Evolutionary conservation across 495 filamentous ascomycete genomes (phyloP).

Genomic region (Penicillium arizonense): DNA sequence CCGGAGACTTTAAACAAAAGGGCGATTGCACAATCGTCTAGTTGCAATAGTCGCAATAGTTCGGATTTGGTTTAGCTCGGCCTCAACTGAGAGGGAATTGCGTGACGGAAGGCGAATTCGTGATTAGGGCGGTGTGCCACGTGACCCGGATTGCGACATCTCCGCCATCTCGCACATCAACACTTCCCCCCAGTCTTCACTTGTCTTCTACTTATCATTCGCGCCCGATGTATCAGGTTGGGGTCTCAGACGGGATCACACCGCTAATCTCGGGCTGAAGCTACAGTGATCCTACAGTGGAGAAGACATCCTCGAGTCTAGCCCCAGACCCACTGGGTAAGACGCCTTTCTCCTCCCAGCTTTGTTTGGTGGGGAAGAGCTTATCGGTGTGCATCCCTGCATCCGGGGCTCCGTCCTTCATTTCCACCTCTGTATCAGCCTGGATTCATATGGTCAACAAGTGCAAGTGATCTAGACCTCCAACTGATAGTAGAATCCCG

Average conservation of each 20-base stretch:
- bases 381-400: too few relatives aligned
- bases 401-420: too few relatives aligned
- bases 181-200: not conserved
- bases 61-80: not conserved
- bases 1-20: not conserved
- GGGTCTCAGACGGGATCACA: not conserved
- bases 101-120: slow-evolving; percentile 2
- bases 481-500: too few relatives aligned
- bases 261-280: too few relatives aligned
- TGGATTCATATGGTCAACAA: too few relatives aligned
- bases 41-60: not conserved
- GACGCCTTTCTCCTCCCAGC: not conserved
- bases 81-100: not conserved
- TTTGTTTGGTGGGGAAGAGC: not conserved
- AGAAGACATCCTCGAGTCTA: not conserved
- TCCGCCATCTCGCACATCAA: not conserved
- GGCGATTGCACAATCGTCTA: slow-evolving; percentile 7
- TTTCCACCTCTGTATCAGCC: too few relatives aligned
- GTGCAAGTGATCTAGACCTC: too few relatives aligned
- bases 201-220: slow-evolving; percentile 1
- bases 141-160: slow-evolving; percentile 11
- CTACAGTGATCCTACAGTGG: not conserved
- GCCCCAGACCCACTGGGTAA: not conserved
- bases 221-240: not conserved
- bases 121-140: slow-evolving; percentile 1